Conservation (phyloP, 2,329 filamentous ascomycete genomes). For the Fusarium equiseti region DNA sequence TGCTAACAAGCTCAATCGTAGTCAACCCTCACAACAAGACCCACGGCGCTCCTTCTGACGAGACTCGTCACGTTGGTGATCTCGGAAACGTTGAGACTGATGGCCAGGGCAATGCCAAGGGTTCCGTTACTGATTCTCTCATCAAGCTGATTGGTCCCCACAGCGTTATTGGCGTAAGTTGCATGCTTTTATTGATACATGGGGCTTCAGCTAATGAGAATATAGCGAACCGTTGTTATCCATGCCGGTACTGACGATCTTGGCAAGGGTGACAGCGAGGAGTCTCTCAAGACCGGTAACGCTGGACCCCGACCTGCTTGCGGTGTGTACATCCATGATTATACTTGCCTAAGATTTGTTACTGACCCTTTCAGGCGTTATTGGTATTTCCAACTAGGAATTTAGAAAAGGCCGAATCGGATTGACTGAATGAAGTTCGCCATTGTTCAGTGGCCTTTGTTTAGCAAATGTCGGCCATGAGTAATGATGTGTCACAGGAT, state of each 20-base stretch:
- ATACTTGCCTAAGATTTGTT: neutral
- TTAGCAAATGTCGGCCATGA: neutral
- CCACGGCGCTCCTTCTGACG: slow-evolving; percentile 88
- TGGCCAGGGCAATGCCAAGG: slow-evolving; percentile 88
- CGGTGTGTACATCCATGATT: slow-evolving; percentile 67
- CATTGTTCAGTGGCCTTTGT: neutral
- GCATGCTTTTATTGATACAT: neutral
- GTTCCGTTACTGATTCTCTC: slow-evolving; percentile 80
- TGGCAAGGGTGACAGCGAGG: slow-evolving; percentile 89
- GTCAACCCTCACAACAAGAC: slow-evolving; percentile 96
- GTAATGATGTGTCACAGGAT: slow-evolving; percentile 8
- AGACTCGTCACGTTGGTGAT: slow-evolving; percentile 93
- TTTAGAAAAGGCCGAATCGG: slow-evolving; percentile 6
- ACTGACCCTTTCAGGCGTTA: slow-evolving; percentile 72
- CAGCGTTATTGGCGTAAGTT: slow-evolving; percentile 88
- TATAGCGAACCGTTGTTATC: slow-evolving; percentile 90
- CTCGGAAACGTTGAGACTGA: slow-evolving; percentile 98
- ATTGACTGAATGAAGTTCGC: slow-evolving; percentile 10
- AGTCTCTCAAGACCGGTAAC: slow-evolving; percentile 99
- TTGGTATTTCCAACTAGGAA: slow-evolving; percentile 83
- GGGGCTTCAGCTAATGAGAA: slow-evolving; percentile 7
- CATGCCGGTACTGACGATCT: slow-evolving; percentile 97
- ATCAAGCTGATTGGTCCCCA: slow-evolving; percentile 97
- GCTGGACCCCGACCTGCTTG: slow-evolving; percentile 94
- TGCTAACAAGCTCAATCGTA: slow-evolving; percentile 53